Evolutionary conservation across 441 rosid species (phyloP), one percentile per base, ranked within the genome.

Genomic region (Cnidoscolus chayamansa): DNA sequence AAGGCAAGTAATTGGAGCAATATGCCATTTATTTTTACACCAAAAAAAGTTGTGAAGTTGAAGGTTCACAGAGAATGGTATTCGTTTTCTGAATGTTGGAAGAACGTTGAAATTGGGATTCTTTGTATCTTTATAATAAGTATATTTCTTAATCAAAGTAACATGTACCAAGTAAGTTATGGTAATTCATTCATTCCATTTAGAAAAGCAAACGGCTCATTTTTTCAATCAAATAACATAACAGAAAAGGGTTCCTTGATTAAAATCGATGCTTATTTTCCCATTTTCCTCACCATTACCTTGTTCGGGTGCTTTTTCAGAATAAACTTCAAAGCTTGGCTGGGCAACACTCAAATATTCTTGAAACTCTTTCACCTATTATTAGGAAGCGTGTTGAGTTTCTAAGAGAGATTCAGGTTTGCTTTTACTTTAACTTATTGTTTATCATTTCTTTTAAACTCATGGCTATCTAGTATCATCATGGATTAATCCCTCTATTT

Each of bases 321-420:
- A 71, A 84, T 77, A 87, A 91, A 81, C 86, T 94, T 70, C 92
- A 92, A 84, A 87, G 74, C 74, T 79, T 94, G 81, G 90, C 97
- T 45, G 94, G 91, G 37, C 86, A 86, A 65, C 94, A 89, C 79
- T 66, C 87, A 0, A 93, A 85, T 74, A 77, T 89, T 45, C 81
- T 95, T 19, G 96, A 89, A 80, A 86, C 74, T 58, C 77, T 93
- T 60, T 71, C 79, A 4, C 80, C 53, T 13, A 17, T 31, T 20
- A 84, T 87, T 67, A 81, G 81, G 82, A 88, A 87, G 82, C 92
- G 95, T 60, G 94, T 91, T 0, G 93, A 89, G 77, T 81, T 79
- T 77, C 89, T 93, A 12, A 81, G 85, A 70, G 93, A 88, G 79
- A 84, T 90, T 66, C 97, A 90, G 87, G 98, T 69, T 63, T 50